Conservation (phyloP, 75 land plant genomes). For the Isoetes taiwanensis region DNA sequence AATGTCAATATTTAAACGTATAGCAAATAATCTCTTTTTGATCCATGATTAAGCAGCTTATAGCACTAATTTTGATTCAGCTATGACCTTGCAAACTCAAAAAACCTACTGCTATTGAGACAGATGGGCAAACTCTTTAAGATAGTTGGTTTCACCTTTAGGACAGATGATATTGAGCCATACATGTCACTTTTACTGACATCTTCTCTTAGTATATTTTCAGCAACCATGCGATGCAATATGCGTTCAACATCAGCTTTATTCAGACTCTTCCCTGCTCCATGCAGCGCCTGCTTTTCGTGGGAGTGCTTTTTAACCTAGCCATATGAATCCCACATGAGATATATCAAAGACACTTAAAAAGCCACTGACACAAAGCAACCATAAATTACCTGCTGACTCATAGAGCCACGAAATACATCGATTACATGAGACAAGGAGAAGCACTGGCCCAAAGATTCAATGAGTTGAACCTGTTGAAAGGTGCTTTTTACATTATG, state of each 20-base stretch:
- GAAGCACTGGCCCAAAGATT: slow-evolving; percentile 46
- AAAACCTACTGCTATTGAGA: not conserved
- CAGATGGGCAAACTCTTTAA: not conserved
- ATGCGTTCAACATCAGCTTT: slow-evolving; percentile 78
- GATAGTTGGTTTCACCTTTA: slow-evolving; percentile 46
- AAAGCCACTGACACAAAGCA: not conserved
- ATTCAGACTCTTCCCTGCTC: slow-evolving; percentile 68
- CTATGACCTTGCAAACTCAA: not conserved
- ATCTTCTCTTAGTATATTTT: slow-evolving; percentile 66
- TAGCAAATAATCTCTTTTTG: not conserved
- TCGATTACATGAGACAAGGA: slow-evolving; percentile 76
- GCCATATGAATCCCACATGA: not conserved
- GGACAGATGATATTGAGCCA: slow-evolving; percentile 80
- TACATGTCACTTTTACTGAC: slow-evolving; percentile 85
- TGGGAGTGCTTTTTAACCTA: slow-evolving; percentile 78
- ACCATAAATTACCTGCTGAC: slow-evolving; percentile 46
- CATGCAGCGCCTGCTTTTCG: slow-evolving; percentile 60
- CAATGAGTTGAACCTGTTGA: slow-evolving; percentile 62
- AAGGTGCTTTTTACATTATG: too few species aligned
- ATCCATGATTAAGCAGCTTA: not conserved
- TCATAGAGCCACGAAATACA: slow-evolving; percentile 87
- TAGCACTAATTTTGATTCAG: not conserved
- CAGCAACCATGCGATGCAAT: slow-evolving; percentile 65
- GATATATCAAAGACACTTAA: not conserved
- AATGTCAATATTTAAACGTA: not conserved